These are phyloP conservation scores for Cryptococcus jaspeensis DNA, from an alignment of 1,284 basidiomycete genomes.

Conservation along the genomic window DNA sequence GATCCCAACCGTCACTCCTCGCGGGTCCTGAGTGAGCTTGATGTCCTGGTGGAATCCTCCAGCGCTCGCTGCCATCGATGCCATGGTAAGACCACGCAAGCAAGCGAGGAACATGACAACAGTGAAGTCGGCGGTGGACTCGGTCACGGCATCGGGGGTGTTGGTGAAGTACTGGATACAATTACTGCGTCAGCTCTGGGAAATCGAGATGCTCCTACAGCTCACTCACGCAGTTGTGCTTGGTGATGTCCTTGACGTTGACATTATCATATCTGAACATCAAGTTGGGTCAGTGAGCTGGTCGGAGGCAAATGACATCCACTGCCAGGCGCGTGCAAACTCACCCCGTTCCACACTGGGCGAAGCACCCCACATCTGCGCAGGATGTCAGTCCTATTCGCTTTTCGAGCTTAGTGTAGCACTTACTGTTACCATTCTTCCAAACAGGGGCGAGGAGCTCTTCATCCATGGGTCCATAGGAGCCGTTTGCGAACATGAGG, in stretches of 20 bases:
- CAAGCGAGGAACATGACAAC: slow-evolving; percentile 9
- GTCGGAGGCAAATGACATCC: too few relatives aligned
- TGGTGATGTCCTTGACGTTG: slow-evolving; percentile 10
- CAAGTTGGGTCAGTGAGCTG: too few relatives aligned
- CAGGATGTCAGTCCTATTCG: not conserved
- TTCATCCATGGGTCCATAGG: slow-evolving; percentile 19
- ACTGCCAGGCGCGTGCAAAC: too few relatives aligned
- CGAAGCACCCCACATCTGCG: slow-evolving; percentile 11
- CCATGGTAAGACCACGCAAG: slow-evolving; percentile 13
- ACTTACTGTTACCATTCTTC: slow-evolving; percentile 15
- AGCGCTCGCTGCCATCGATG: not conserved
- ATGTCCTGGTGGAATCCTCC: slow-evolving; percentile 15
- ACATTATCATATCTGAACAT: slow-evolving; percentile 15
- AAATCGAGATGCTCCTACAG: too few relatives aligned
- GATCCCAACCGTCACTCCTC: slow-evolving; percentile 17
- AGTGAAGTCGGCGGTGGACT: slow-evolving; percentile 17
- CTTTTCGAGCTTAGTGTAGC: too few relatives aligned
- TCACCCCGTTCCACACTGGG: slow-evolving; percentile 19
- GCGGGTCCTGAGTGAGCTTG: slow-evolving; percentile 12
- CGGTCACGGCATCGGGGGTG: slow-evolving; percentile 18
- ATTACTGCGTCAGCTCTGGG: not conserved
- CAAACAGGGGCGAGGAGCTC: slow-evolving; percentile 20
- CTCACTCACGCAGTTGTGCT: slow-evolving; percentile 6
- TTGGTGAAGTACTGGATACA: slow-evolving; percentile 6
- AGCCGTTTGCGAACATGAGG: slow-evolving; percentile 19